A percentile compares a stretch with the other conserved stretches of the same genome.
These are phyloP conservation scores for Cercospora berteroae DNA, from an alignment of 2,329 filamentous ascomycete species.

Conservation along the genomic window DNA sequence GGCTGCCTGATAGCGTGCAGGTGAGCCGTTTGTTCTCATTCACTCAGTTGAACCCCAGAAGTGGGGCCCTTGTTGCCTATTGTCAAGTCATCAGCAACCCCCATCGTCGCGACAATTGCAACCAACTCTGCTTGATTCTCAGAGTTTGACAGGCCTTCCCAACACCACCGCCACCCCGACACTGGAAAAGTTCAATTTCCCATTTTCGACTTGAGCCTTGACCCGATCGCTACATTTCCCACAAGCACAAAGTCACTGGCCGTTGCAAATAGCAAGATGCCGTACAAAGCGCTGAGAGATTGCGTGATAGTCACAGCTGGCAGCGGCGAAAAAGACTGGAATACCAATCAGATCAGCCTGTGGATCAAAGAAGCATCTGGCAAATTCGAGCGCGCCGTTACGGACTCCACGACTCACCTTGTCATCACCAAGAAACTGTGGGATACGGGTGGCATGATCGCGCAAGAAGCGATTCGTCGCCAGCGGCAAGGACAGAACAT, in stretches of 20 bases:
- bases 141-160: not conserved
- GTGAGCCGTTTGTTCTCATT: not conserved
- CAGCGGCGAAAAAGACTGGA: slow-evolving; percentile 22
- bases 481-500: slow-evolving; percentile 21
- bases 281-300: slow-evolving; percentile 18
- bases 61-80: not conserved
- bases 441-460: slow-evolving; percentile 18
- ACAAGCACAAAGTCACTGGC: not conserved
- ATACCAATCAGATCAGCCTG: slow-evolving; percentile 45
- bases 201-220: not conserved
- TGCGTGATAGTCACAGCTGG: slow-evolving; percentile 23
- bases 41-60: not conserved
- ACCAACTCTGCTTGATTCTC: not conserved
- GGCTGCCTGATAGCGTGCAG: not conserved
- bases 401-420: slow-evolving; percentile 65
- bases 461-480: slow-evolving; percentile 17
- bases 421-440: slow-evolving; percentile 65
- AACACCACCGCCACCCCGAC: not conserved
- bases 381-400: slow-evolving; percentile 51
- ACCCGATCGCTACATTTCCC: not conserved
- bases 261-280: slow-evolving; percentile 16
- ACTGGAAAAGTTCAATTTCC: not conserved
- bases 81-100: not conserved
- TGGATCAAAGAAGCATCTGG: slow-evolving; percentile 69
- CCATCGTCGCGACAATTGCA: not conserved